Percentiles rank a stretch among this genome's conserved stretches.
Conservation (phyloP, 208 protist species). For the Acanthamoeba triangularis region DNA sequence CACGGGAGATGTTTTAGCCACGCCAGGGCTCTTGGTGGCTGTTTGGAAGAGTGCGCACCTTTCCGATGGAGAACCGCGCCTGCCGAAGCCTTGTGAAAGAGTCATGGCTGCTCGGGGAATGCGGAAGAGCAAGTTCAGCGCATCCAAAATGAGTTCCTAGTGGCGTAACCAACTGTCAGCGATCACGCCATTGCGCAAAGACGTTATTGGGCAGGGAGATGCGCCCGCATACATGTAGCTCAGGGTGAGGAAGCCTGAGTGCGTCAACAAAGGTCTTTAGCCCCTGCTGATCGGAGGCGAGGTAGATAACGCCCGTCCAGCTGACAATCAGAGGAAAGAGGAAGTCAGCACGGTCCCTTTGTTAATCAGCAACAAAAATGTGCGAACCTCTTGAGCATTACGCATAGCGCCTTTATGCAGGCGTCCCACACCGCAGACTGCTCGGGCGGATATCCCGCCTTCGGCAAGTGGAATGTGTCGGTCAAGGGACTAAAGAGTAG, state of each 20-base stretch:
- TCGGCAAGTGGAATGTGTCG: conserved; percentile 61
- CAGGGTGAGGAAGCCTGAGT: conserved; percentile 80
- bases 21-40: conserved; percentile 22
- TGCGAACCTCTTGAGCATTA: conserved; percentile 10
- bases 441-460: not conserved
- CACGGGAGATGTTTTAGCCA: not conserved
- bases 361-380: not conserved
- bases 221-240: conserved; percentile 76
- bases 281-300: conserved; percentile 80
- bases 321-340: not conserved
- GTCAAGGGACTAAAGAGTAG: conserved; percentile 57
- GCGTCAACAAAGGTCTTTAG: conserved; percentile 81
- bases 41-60: too few relatives aligned
- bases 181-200: not conserved
- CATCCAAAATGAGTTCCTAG: conserved; percentile 78
- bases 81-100: conserved; percentile 51
- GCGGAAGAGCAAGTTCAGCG: conserved; percentile 83
- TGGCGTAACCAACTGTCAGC: not conserved
- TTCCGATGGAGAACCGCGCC: conserved; percentile 25
- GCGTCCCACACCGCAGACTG: conserved; percentile 14
- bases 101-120: conserved; percentile 73
- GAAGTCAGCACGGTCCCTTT: not conserved
- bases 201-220: not conserved
- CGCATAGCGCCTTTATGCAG: conserved; percentile 43
- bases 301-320: conserved; percentile 60